Base-by-base conservation (phyloP, 2,329 filamentous ascomycete species). In the Ophiostoma angusticollis region DNA sequence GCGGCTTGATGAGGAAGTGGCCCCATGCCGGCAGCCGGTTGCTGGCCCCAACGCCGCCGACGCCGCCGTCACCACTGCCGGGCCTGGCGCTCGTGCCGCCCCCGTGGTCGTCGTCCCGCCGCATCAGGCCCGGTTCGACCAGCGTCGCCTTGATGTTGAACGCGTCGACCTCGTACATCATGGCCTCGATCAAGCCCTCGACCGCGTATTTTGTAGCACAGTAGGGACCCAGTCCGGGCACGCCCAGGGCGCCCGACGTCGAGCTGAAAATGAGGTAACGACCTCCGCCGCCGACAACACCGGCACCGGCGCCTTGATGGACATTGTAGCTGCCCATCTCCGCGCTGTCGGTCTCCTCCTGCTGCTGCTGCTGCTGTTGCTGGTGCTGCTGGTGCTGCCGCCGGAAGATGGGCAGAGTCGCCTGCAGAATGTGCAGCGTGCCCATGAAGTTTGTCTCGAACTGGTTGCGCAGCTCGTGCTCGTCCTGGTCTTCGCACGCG, bases 391-490 rank as follows among this genome's bases (percentile, higher is more conserved):
- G 16, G 18, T 40, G 36, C 47, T 84, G 79, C 46, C 78, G 69
- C 37, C 89, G 78, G 50, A 96, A 93, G 61, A 93, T 85, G 0
- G 87, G 86, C 27, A 96, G 64, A 2, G 82, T 87, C 16, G 84
- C 66, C 57, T 95, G 86, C 43, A 96, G 80, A 51, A 98, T 94
- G 60, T 96, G 83, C 43, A 96, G 61, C 0, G 86, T 93, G 39
- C 91, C 91, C 68, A 93, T 89, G 59, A 95, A 94, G 59, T 98
- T 98, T 17, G 87, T 95, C 65, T 93, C 85, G 61, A 96, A 95
- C 59, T 96, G 91, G 53, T 93, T 89, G 42, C 86, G 82, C 49
- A 96, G 74, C 55, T 96, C 91, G 58, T 86, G 80, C 56, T 94
- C 85, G 58, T 95, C 86, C 62, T 96, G 91, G 60, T 96, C 91